Conservation (phyloP, 176 grass and related monocot genomes). For the Tuctoria greenei region DNA sequence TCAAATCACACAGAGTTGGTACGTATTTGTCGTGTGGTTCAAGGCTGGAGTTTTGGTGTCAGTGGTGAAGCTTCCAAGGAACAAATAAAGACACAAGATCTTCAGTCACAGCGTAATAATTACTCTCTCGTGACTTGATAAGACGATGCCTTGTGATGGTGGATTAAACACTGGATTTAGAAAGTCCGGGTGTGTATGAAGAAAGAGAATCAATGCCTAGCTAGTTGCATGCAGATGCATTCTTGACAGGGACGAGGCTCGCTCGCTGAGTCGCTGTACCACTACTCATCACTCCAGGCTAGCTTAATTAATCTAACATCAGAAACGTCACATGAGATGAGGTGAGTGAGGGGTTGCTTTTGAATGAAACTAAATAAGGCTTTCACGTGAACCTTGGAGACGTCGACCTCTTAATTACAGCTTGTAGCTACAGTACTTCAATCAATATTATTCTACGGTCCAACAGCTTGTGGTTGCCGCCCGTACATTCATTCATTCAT, state of each 20-base stretch:
- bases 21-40: not conserved
- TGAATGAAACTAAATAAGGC: conserved; percentile 11
- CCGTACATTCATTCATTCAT: not conserved
- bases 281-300: not conserved
- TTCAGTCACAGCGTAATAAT: no score
- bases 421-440: not conserved
- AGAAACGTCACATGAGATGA: conserved; percentile 11
- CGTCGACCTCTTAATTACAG: conserved; percentile 29
- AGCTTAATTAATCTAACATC: conserved; percentile 14
- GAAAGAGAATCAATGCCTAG: no score
- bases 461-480: not conserved
- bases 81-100: not conserved
- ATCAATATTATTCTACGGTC: not conserved
- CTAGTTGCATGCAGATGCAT: no score
- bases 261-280: no score
- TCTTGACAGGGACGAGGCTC: not conserved
- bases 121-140: not conserved
- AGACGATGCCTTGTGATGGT: not conserved
- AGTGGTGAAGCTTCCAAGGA: not conserved
- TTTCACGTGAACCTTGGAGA: conserved; percentile 24
- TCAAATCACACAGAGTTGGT: not conserved
- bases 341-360: no score
- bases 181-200: not conserved
- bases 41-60: not conserved
- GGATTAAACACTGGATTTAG: not conserved